These are phyloP conservation scores for Chamaenerion angustifolium DNA, from an alignment of 345 rosid genomes.

Conservation along the genomic window DNA sequence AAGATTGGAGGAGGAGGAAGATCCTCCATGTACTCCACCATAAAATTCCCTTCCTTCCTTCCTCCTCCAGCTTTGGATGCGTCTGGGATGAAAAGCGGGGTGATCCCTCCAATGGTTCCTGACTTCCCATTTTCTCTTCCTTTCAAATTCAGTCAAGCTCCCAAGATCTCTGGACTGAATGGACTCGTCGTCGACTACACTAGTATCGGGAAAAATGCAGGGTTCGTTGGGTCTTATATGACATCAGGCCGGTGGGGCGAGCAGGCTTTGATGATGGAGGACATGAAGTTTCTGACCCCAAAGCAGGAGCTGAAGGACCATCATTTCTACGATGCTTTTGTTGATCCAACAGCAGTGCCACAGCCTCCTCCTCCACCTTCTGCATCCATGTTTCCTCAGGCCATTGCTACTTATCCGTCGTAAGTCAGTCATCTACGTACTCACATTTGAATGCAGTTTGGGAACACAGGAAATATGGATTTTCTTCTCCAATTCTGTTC, in stretches of 20 bases:
- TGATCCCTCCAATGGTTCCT: slow-evolving; percentile 18
- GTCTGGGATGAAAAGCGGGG: slow-evolving; percentile 19
- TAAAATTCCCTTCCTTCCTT: too few species aligned
- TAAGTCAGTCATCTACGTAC: too few species aligned
- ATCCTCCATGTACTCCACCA: too few species aligned
- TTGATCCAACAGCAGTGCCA: too few species aligned
- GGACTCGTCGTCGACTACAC: slow-evolving; percentile 14
- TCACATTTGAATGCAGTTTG: too few species aligned
- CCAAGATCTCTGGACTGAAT: slow-evolving; percentile 14
- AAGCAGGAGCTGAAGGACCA: slow-evolving; percentile 38
- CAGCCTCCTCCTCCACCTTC: too few species aligned
- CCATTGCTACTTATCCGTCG: too few species aligned
- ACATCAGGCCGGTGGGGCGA: slow-evolving; percentile 13
- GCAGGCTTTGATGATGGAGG: background rate
- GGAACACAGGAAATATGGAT: too few species aligned
- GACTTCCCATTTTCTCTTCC: slow-evolving; percentile 34
- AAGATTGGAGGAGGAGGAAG: too few species aligned
- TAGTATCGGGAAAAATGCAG: slow-evolving; percentile 8
- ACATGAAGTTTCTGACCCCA: slow-evolving; percentile 19
- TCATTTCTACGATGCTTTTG: slow-evolving; percentile 12
- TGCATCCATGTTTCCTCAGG: too few species aligned
- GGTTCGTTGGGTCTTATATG: slow-evolving; percentile 19
- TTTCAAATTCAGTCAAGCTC: slow-evolving; percentile 13
- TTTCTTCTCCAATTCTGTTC: too few species aligned
- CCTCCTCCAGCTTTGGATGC: too few species aligned